Evolutionary conservation across 345 rosid genomes (phyloP), one percentile per base, ranked within the genome.

Genomic region (Theobroma cacao): DNA sequence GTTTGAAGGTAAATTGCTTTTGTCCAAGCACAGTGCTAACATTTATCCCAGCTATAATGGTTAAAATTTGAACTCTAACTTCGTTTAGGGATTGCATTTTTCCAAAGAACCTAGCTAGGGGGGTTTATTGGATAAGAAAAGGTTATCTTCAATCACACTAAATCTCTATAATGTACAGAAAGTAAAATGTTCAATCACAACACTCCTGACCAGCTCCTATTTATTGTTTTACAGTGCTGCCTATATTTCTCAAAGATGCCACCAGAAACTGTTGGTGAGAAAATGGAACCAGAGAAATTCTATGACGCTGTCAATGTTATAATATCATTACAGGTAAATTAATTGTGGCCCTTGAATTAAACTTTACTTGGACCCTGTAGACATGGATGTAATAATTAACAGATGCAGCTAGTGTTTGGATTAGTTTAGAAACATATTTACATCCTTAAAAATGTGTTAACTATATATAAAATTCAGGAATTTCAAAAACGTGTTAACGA

Each of bases 321-420:
- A 3, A 79, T 91, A 30, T 82, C 87, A 3, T 52, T 91, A 26
- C 90, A 88, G 87, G 92, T 87, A n/a, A n/a, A n/a, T n/a, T n/a
- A 5, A 33, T 71, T 45, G 24, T 40, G n/a, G 2, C 31, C n/a
- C 18, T 2, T 66, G 26, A 15, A 75, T 41, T 24, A 9, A 30
- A 24, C 20, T 14, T 7, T 47, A 47, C 50, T 47, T 47, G 50
- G 50, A 47, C 1, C 9, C 11, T 41, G 11, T 41, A 48, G 53
- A 17, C n/a, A 17, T 50, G 55, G 55, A 50, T 18, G 3, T 18
- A 50, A 41, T 7, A 41, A 9, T 7, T 13, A 3, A 36, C 3
- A 36, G 2, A 36, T 36, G 38, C 38, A 36, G 38, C 38, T 3
- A 45, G 50, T 43, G 12, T 13, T n/a, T 45, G 50, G 17, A 45